These are phyloP conservation scores for Trichaptum fuscoviolaceum DNA, from an alignment of 768 basidiomycete species.

Conservation along the genomic window DNA sequence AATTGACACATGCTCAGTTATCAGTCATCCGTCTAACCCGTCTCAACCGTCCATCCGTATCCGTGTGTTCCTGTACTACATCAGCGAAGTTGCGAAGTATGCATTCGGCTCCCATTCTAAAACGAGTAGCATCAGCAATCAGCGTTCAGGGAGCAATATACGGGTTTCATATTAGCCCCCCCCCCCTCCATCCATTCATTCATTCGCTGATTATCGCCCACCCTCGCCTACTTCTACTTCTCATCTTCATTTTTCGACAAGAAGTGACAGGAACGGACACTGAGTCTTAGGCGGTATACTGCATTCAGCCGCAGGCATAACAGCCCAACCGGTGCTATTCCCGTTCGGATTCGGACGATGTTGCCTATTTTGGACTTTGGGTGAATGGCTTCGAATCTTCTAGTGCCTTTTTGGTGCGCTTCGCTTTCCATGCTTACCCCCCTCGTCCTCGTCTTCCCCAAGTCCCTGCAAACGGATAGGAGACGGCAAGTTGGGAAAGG, in stretches of 20 bases:
- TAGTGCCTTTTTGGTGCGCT: neutral
- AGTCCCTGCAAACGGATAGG: neutral
- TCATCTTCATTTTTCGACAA: neutral
- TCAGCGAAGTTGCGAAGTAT: neutral
- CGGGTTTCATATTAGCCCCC: neutral
- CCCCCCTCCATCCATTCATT: neutral
- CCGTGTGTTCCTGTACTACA: neutral
- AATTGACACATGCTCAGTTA: neutral
- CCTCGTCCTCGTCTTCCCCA: neutral
- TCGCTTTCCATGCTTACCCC: neutral
- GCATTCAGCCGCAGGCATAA: neutral
- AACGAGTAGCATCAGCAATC: neutral
- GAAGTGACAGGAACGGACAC: neutral
- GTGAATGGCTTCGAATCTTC: neutral
- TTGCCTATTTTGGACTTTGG: neutral
- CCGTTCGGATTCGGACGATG: neutral
- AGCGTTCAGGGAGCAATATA: neutral
- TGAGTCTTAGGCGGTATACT: neutral
- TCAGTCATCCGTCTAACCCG: neutral
- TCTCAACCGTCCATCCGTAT: neutral
- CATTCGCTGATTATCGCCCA: neutral
- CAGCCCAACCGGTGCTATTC: neutral
- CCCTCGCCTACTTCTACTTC: neutral
- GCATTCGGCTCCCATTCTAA: neutral
- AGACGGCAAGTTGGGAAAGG: neutral